Conservation (phyloP, 495 filamentous ascomycete genomes). For the Hypoxylon lienhwacheense region DNA sequence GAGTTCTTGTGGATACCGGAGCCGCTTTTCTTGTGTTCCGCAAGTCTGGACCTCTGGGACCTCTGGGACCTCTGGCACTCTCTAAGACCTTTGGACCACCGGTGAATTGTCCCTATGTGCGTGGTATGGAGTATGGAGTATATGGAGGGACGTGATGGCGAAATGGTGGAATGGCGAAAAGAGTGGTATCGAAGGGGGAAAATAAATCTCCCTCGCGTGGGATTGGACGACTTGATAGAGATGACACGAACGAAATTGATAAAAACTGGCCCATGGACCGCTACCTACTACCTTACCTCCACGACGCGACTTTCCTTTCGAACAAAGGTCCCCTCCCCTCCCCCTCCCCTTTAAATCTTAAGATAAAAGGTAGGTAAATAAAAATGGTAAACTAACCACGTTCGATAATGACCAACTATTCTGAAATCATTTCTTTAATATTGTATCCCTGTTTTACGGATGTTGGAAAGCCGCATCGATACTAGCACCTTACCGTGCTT, state of each 20-base stretch:
- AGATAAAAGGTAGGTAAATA: too few species aligned
- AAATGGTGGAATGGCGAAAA: slow-evolving; percentile 19
- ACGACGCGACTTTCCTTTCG: too few species aligned
- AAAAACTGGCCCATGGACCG: slow-evolving; percentile 24
- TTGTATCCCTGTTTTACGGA: slow-evolving; percentile 17
- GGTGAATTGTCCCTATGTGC: too few species aligned
- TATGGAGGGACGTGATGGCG: background rate
- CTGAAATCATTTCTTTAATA: slow-evolving; percentile 21
- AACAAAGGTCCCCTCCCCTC: too few species aligned
- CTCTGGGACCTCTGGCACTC: too few species aligned
- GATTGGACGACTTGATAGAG: slow-evolving; percentile 25
- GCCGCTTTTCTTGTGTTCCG: slow-evolving; percentile 29
- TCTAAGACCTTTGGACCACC: too few species aligned
- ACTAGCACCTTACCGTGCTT: slow-evolving; percentile 5
- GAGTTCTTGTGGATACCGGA: slow-evolving; percentile 23
- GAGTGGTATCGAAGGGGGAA: slow-evolving; percentile 29
- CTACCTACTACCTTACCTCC: too few species aligned
- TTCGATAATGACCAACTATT: slow-evolving; percentile 8
- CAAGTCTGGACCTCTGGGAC: slow-evolving; percentile 19
- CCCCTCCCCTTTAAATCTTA: slow-evolving; percentile 16
- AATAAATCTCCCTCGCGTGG: slow-evolving; percentile 26
- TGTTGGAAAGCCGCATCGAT: slow-evolving; percentile 30
- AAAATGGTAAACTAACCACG: too few species aligned
- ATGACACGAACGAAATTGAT: slow-evolving; percentile 24
- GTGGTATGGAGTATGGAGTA: too few species aligned